These are phyloP conservation scores for Coniochaeta sp. DNA, from an alignment of 2,329 filamentous ascomycete genomes.

Conservation along the genomic window DNA sequence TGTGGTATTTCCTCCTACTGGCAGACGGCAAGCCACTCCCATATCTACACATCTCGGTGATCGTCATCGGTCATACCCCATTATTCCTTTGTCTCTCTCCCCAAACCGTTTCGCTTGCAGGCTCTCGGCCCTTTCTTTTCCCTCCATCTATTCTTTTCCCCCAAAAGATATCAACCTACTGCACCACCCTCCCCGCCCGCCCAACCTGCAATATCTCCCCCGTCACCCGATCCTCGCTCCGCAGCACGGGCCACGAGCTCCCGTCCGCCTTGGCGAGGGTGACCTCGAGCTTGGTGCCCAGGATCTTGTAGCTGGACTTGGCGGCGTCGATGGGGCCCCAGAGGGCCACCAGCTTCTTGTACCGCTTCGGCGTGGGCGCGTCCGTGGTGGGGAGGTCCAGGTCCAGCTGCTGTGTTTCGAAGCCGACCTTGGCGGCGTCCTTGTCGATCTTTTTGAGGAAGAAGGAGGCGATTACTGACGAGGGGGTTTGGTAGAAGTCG, in stretches of 20 bases:
- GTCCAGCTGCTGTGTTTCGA: slow-evolving; percentile 54
- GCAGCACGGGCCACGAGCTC: slow-evolving; percentile 76
- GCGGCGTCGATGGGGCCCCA: slow-evolving; percentile 70
- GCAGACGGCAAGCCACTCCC: neutral
- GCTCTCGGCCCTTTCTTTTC: too few species aligned
- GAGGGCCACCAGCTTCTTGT: slow-evolving; percentile 64
- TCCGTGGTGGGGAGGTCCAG: slow-evolving; percentile 85
- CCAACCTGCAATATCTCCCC: slow-evolving; percentile 87
- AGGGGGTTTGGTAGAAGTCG: slow-evolving; percentile 92
- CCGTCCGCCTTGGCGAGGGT: slow-evolving; percentile 66
- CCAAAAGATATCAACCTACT: neutral
- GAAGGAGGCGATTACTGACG: slow-evolving; percentile 79
- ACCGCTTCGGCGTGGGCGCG: slow-evolving; percentile 63
- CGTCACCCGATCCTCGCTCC: slow-evolving; percentile 62
- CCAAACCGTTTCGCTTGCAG: too few species aligned
- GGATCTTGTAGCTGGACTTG: slow-evolving; percentile 70
- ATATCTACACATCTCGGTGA: neutral
- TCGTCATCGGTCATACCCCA: neutral
- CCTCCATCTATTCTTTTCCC: neutral
- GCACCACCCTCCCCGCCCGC: slow-evolving; percentile 50
- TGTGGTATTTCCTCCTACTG: neutral
- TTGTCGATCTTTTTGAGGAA: slow-evolving; percentile 98
- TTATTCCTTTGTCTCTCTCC: neutral
- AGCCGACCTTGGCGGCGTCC: slow-evolving; percentile 64
- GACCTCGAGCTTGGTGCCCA: slow-evolving; percentile 86